Conservation (phyloP, 805 yeast species). For the Ogataea saltuana region DNA sequence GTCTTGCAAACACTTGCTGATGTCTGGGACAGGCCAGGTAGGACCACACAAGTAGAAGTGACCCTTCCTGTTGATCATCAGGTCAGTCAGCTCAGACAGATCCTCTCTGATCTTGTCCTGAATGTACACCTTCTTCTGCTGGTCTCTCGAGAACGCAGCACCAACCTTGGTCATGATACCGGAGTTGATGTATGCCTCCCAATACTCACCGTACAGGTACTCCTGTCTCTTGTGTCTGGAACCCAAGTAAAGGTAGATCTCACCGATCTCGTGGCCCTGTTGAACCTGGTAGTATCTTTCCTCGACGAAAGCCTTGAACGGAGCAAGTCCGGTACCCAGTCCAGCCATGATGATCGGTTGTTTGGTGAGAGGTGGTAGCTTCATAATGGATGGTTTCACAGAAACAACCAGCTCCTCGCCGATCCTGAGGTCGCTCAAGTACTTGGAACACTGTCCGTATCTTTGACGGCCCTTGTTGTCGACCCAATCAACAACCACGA, state of each 20-base stretch:
- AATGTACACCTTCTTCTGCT: constrained; percentile 89
- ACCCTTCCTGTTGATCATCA: constrained; percentile 77
- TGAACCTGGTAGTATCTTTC: constrained; percentile 91
- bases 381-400: constrained; percentile 97
- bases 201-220: constrained; percentile 91
- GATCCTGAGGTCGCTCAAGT: constrained; percentile 70
- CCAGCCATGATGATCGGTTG: constrained; percentile 97
- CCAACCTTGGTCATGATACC: constrained; percentile 93
- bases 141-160: constrained; percentile 98
- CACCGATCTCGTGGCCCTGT: constrained; percentile 89
- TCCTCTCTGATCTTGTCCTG: constrained; percentile 89
- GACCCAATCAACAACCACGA: constrained; percentile 96
- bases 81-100: constrained; percentile 69
- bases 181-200: constrained; percentile 95
- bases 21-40: constrained; percentile 98
- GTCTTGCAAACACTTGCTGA: constrained; percentile 85
- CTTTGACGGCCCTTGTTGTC: constrained; percentile 83
- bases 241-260: constrained; percentile 83
- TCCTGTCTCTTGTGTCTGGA: constrained; percentile 95
- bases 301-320: constrained; percentile 95
- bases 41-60: constrained; percentile 97
- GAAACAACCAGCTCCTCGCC: constrained; percentile 90
- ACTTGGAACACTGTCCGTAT: constrained; percentile 93
- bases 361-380: constrained; percentile 80
- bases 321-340: constrained; percentile 96